Conservation (phyloP, 2,329 filamentous ascomycete genomes). For the Xylariaceae sp. region DNA sequence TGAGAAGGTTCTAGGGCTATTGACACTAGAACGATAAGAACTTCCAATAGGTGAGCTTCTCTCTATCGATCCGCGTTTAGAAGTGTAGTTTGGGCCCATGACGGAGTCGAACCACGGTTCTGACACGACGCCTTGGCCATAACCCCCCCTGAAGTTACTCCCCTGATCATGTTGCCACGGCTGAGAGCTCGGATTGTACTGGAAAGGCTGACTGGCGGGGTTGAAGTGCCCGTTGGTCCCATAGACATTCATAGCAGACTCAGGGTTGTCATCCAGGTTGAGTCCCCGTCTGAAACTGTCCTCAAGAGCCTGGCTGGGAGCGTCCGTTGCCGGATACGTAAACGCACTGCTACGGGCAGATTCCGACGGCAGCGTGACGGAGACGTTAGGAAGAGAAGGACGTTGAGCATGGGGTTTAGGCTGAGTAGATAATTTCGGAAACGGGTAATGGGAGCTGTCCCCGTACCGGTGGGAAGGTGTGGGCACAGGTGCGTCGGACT, state of each 20-base stretch:
- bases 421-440: conserved; percentile 19
- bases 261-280: conserved; percentile 38
- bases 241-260: conserved; percentile 19
- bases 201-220: conserved; percentile 42
- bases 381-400: conserved; percentile 25
- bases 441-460: conserved; percentile 21
- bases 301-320: conserved; percentile 42
- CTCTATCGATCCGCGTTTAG: conserved; percentile 45
- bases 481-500: conserved; percentile 21
- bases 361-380: conserved; percentile 25
- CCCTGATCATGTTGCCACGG: conserved; percentile 46
- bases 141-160: conserved; percentile 20
- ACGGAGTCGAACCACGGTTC: conserved; percentile 40
- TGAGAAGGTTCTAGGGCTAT: conserved; percentile 36
- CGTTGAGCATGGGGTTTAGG: conserved; percentile 24
- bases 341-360: conserved; percentile 18
- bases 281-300: conserved; percentile 40
- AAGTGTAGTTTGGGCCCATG: conserved; percentile 19
- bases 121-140: conserved; percentile 32
- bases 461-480: conserved; percentile 20
- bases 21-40: conserved; percentile 35
- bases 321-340: conserved; percentile 33
- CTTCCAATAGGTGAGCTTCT: conserved; percentile 42
- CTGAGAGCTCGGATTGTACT: conserved; percentile 51
- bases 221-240: conserved; percentile 27